Evolutionary conservation across 2,329 filamentous ascomycete species (phyloP), one percentile per base, ranked within the genome.

Genomic region (Monosporascus ibericus): DNA sequence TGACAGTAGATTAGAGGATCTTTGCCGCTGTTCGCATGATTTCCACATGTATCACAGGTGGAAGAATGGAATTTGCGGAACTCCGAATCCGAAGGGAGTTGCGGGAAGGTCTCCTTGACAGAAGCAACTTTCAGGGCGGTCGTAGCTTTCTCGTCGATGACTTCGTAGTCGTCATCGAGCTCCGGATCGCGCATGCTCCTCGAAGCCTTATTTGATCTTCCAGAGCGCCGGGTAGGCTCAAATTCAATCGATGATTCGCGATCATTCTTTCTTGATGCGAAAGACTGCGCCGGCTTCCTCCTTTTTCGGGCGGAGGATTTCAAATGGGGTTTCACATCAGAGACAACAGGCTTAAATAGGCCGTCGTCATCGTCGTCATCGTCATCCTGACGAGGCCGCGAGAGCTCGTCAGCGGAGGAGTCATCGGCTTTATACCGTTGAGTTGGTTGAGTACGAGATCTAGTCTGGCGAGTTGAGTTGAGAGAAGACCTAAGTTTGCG

Each of bases 1-100:
- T 99, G 95, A 61, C 94, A 99, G 64, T 86, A 85, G 36, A 99
- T 79, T 24, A 99, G 74, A 39, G 81, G 75, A 1, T 89, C 90
- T 64, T 85, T 86, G 52, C 75, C 78, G 1, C 72, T 68, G 22
- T 77, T 73, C 8, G 79, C 78, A 17, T 68, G 70, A n/a, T 73
- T 70, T 47, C 71, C 73, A 65, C 94, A 99, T 3, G 83, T 79
- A 59, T 89, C 85, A 67, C 94, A 99, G 7, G 73, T 74, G 40
- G 80, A 74, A 47, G 79, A 81, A 68, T 99, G 94, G 11, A 81
- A 79, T 22, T 76, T 72, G 50, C 79, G 78, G 68, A 99, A 99
- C 3, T 78, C 71, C 39, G 86, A 81, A 15, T 84, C 77, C 4
- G 75, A 70, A 1, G 83, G 71, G 1, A 90, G 64, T 1, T 76